Percentiles rank a stretch among this genome's conserved stretches.
Evolutionary conservation across 2,329 filamentous ascomycete genomes (phyloP).

Genomic region (Harringtonia lauricola): DNA sequence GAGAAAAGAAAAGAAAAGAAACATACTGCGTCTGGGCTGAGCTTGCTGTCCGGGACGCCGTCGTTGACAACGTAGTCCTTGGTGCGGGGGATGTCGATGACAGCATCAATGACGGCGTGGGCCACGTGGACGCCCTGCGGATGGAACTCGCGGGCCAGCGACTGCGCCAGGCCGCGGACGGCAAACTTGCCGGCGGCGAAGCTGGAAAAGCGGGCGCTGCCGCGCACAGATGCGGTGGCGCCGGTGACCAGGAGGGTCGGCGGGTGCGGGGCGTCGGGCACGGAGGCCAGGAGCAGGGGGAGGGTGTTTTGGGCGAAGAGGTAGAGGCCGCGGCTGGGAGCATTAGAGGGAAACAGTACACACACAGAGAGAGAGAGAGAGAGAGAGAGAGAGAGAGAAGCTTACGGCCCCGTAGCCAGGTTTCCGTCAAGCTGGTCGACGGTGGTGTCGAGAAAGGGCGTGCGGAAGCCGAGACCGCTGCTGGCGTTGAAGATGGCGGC

Average conservation of each 20-base stretch:
- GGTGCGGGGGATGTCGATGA: constrained; percentile 70
- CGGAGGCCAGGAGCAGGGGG: constrained; percentile 57
- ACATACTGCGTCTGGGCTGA: constrained; percentile 63
- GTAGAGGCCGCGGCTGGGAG: constrained; percentile 54
- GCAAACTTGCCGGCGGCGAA: constrained; percentile 80
- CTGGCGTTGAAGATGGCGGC: constrained; percentile 64
- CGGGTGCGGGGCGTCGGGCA: constrained; percentile 45
- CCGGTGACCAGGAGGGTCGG: constrained; percentile 79
- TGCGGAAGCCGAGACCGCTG: constrained; percentile 33
- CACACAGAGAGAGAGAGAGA: background rate
- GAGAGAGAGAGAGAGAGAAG: background rate
- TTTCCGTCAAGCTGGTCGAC: constrained; percentile 36
- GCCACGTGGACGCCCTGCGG: constrained; percentile 75
- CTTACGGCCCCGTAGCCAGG: constrained; percentile 38
- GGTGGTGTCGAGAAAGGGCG: constrained; percentile 47
- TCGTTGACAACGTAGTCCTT: constrained; percentile 37
- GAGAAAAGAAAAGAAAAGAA: background rate
- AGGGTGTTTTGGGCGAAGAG: constrained; percentile 63
- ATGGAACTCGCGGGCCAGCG: constrained; percentile 71
- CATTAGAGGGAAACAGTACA: background rate
- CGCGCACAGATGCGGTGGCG: constrained; percentile 69
- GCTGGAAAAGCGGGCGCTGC: constrained; percentile 54
- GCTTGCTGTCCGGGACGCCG: constrained; percentile 46
- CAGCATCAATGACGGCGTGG: constrained; percentile 73
- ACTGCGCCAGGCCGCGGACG: constrained; percentile 61